Conservation (phyloP, 805 yeast genomes). For the Candida cerambycidarum region DNA sequence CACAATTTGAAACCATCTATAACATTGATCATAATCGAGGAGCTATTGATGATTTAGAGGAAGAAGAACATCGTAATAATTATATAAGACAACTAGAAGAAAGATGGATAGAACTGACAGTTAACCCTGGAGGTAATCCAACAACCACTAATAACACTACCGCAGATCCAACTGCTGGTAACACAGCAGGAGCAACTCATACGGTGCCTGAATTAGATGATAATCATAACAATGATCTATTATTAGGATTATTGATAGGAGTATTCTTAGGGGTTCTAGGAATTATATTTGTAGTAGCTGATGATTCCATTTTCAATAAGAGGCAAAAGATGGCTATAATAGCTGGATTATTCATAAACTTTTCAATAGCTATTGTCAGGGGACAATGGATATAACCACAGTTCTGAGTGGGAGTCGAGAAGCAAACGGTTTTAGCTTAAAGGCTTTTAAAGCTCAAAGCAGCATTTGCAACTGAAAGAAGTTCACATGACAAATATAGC, state of each 20-base stretch:
- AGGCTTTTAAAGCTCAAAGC: no score
- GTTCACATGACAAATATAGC: no score
- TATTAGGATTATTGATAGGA: constrained; percentile 72
- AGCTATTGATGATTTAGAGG: constrained; percentile 36
- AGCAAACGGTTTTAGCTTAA: no score
- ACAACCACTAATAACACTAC: constrained; percentile 9
- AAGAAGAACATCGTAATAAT: constrained; percentile 39
- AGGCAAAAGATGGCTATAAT: constrained; percentile 67
- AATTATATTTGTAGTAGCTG: constrained; percentile 54
- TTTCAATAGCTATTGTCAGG: constrained; percentile 62
- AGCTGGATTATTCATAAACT: constrained; percentile 69
- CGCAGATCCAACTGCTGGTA: constrained; percentile 6
- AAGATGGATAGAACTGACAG: constrained; percentile 83
- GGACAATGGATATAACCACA: constrained; percentile 38
- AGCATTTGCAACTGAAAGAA: no score
- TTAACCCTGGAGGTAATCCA: constrained; percentile 43
- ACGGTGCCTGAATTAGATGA: constrained; percentile 31
- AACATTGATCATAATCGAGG: constrained; percentile 38
- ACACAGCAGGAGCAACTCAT: constrained; percentile 11
- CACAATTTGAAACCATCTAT: constrained; percentile 72
- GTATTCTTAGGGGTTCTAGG: constrained; percentile 73
- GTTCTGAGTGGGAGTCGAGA: no score
- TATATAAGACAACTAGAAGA: constrained; percentile 70
- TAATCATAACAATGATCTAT: constrained; percentile 55
- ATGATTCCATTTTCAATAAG: constrained; percentile 60